Base-by-base conservation (phyloP, 108 stramenopile genomes). In the Nitzschia inconspicua region DNA sequence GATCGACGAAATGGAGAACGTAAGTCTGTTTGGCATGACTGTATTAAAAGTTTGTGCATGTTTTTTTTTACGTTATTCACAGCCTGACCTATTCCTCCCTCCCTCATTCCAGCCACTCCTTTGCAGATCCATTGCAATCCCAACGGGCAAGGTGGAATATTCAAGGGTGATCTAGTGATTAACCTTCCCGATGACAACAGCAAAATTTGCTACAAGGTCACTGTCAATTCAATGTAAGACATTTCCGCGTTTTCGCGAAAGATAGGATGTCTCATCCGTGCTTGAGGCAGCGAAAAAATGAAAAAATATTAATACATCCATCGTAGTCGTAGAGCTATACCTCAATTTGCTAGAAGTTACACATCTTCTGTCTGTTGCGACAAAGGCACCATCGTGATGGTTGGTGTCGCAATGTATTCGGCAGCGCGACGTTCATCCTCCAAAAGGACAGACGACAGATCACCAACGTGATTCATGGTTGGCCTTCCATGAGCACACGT, bases 401-500 rank as follows among this genome's bases (percentile, higher is more conserved):
- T 80, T 16, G 79, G 79, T 10, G 66, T 68, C n/a, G 71, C 58
- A 43, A 77, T 40, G 52, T 79, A 59, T 8, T 44, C 58, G 7
- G 55, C 59, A 18, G 69, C 60, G 10, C 36, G 41, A 32, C 75
- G 47, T 35, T 82, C 83, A 71, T 93, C 92, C 2, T 76, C 62
- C 32, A 57, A 28, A 32, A 89, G 37, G 8, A 57, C 52, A 9
- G 72, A 41, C 32, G 50, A 30, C 39, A 95, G 26, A 50, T 84
- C 78, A 25, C 70, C 66, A 4, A 96, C 85, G 57, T 98, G 96
- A 11, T 85, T 56, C 80, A 96, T 77, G 13, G 96, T 98, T 14
- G 96, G 95, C 63, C 94, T 72, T 19, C 86, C 86, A 57, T 94
- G 89, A 16, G 77, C 57, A 28, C 97, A 98, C 43, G 91, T 95